These are phyloP conservation scores for Epicoccum nigrum DNA, from an alignment of 2,329 filamentous ascomycete species.

Conservation along the genomic window DNA sequence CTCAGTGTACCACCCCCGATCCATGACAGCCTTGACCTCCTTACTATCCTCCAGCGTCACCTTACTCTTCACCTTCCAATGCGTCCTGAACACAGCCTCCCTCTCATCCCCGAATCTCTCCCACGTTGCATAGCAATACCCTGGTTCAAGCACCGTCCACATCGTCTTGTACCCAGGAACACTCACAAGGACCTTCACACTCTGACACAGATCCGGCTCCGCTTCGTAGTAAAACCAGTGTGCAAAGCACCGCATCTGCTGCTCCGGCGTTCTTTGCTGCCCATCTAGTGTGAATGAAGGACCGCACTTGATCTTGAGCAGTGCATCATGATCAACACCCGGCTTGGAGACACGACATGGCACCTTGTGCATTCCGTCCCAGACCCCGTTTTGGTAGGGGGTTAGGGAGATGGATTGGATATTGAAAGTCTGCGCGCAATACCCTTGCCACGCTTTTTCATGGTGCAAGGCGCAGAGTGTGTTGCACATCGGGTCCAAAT, in stretches of 20 bases:
- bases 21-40: no score
- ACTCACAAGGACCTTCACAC: background rate
- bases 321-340: background rate
- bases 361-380: no score
- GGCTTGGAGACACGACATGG: background rate
- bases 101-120: background rate
- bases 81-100: background rate
- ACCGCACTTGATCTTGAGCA: background rate
- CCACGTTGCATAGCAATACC: background rate
- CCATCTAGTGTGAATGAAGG: background rate
- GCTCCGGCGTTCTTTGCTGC: background rate
- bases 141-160: background rate
- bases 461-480: background rate
- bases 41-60: no score
- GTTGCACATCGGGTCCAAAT: no score
- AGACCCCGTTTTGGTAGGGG: no score
- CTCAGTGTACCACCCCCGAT: no score
- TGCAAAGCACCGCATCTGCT: background rate
- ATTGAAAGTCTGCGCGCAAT: background rate
- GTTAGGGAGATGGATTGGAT: background rate
- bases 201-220: background rate
- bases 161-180: background rate
- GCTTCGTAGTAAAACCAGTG: background rate
- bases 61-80: background rate
- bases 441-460: no score